Evolutionary conservation across 768 basidiomycete genomes (phyloP).

Genomic region (Leccinum arenicola): DNA sequence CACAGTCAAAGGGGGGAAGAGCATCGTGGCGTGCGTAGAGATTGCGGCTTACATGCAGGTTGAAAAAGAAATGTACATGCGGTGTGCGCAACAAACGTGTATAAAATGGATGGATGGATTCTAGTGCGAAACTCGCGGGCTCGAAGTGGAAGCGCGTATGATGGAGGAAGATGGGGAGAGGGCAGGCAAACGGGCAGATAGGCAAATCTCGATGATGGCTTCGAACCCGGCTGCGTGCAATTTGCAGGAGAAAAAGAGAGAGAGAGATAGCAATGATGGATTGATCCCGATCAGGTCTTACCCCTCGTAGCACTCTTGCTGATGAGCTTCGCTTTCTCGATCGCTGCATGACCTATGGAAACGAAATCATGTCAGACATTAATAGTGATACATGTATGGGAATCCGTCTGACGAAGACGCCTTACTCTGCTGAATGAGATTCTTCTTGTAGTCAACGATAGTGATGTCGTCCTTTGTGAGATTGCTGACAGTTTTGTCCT

Average conservation of each 20-base stretch:
- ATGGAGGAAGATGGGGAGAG: neutral
- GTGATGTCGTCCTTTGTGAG: slow-evolving; percentile 87
- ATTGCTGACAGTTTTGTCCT: slow-evolving; percentile 89
- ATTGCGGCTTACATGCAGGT: slow-evolving; percentile 13
- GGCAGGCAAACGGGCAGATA: neutral
- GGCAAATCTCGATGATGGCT: neutral
- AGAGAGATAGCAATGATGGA: neutral
- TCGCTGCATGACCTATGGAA: slow-evolving; percentile 66
- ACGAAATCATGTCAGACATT: slow-evolving; percentile 3
- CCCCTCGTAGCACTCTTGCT: slow-evolving; percentile 77
- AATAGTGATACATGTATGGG: neutral
- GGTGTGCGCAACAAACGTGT: slow-evolving; percentile 16
- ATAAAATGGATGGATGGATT: slow-evolving; percentile 10
- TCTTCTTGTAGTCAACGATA: slow-evolving; percentile 92
- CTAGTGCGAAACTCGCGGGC: slow-evolving; percentile 7
- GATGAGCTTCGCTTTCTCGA: slow-evolving; percentile 93
- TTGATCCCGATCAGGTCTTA: slow-evolving; percentile 45
- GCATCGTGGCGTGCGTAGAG: slow-evolving; percentile 18
- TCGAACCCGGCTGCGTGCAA: neutral
- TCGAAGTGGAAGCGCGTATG: neutral
- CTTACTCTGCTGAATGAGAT: slow-evolving; percentile 76
- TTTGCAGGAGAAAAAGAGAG: neutral
- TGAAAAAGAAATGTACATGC: slow-evolving; percentile 3
- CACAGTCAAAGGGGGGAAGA: neutral
- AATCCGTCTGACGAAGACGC: slow-evolving; percentile 9